Evolutionary conservation across 1,284 basidiomycete genomes (phyloP).

Genomic region (Neolentinus lepideus): DNA sequence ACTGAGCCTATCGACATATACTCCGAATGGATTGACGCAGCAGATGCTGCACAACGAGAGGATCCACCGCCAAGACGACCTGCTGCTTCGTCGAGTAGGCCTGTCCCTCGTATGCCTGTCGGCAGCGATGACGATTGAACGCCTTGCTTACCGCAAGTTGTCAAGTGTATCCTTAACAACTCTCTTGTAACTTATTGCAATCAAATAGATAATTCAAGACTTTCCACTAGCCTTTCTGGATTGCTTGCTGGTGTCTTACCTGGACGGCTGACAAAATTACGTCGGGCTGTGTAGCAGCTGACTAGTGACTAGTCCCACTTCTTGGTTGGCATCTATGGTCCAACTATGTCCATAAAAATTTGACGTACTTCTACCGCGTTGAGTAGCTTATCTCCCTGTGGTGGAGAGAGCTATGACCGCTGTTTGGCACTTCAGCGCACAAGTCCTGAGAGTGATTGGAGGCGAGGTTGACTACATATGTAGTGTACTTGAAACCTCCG

Average conservation of each 20-base stretch:
- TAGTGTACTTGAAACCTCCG: background rate
- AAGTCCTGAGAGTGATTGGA: background rate
- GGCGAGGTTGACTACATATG: background rate
- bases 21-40: constrained; percentile 89
- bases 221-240: no score
- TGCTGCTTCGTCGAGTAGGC: constrained; percentile 52
- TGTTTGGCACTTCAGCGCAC: background rate
- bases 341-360: no score
- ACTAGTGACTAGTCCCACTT: no score
- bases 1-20: constrained; percentile 89
- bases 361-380: no score
- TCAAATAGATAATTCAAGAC: no score
- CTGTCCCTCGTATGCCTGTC: constrained; percentile 26
- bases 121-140: constrained; percentile 36
- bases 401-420: no score
- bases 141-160: background rate
- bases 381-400: no score
- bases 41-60: constrained; percentile 74
- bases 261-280: no score
- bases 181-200: background rate
- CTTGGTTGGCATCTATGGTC: no score
- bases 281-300: no score
- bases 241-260: no score
- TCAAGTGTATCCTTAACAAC: background rate
- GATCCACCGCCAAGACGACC: constrained; percentile 40